phyloP scores from a whole-genome alignment of 768 basidiomycete species.

The Rhizopogon sp. region DNA sequence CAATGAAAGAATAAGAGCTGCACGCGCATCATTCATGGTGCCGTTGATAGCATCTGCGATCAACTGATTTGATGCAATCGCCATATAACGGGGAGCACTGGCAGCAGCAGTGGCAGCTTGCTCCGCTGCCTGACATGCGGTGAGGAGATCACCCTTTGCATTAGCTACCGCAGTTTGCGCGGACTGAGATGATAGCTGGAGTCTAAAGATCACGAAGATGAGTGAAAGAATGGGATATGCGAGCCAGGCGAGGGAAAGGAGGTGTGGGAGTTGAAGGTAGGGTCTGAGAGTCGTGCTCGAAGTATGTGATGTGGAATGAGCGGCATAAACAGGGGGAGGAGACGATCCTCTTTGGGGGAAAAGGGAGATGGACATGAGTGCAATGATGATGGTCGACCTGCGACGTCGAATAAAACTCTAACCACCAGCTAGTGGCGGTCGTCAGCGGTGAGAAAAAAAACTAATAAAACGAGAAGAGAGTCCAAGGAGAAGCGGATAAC shows the following conservation, averaged over 20 bases:
- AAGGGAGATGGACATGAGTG: slow-evolving; percentile 24
- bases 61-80: slow-evolving; percentile 76
- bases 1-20: slow-evolving; percentile 64
- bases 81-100: slow-evolving; percentile 86
- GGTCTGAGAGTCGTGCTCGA: slow-evolving; percentile 52
- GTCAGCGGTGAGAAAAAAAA: slow-evolving; percentile 10
- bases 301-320: slow-evolving; percentile 31
- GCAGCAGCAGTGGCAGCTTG: slow-evolving; percentile 75
- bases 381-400: slow-evolving; percentile 29
- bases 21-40: slow-evolving; percentile 71
- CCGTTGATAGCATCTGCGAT: slow-evolving; percentile 76
- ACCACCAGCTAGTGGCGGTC: slow-evolving; percentile 1
- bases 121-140: slow-evolving; percentile 85
- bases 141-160: slow-evolving; percentile 71
- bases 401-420: slow-evolving; percentile 23
- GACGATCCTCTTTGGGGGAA: slow-evolving; percentile 23
- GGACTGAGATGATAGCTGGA: slow-evolving; percentile 66
- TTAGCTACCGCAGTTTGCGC: slow-evolving; percentile 62
- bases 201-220: slow-evolving; percentile 79
- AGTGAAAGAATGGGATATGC: slow-evolving; percentile 89
- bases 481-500: slow-evolving; percentile 9
- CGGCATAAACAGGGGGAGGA: slow-evolving; percentile 57
- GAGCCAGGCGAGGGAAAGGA: slow-evolving; percentile 86
- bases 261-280: slow-evolving; percentile 78
- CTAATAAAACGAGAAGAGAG: slow-evolving; percentile 1